Evolutionary conservation across 768 basidiomycete genomes (phyloP), one percentile per base, ranked within the genome.

Genomic region (Lepiota venenata): DNA sequence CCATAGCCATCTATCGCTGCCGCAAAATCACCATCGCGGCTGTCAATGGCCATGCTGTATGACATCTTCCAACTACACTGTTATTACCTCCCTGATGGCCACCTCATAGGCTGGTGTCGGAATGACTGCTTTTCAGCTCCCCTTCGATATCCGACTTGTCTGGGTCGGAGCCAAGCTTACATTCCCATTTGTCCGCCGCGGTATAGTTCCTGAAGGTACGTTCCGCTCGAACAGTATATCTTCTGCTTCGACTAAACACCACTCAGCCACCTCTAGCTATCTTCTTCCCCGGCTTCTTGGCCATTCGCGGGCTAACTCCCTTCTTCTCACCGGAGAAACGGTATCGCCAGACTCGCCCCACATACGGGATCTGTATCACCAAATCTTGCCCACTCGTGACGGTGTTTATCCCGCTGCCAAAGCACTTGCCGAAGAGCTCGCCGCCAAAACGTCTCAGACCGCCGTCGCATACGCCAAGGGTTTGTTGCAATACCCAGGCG

Each of bases 221-320:
- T 58, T 32, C 18, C 16, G 41, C 21, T 2, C 14, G 2, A 11
- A n/a, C 40, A 36, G n/a, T 10, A 35, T 37, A 45, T 22, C 46
- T 8, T 10, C 18, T 10, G 36, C 4, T 4, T 12, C 15, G 16
- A 14, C 20, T n/a, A 5, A 15, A 16, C 8, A 37, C 39, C 14
- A 46, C 29, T 20, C 43, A 66, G 66, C 66, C 3, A 62, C 62
- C 40, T 69, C 66, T 2, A 65, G 58, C 37, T 82, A 76, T 61
- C 73, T 83, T 47, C 74, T 83, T n/a, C 81, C 82, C 21, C 74
- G 75, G 16, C 74, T 83, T 35, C 59, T 83, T 16, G 80, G 81
- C 4, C 73, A 75, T 54, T 78, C 82, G 14, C 71, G 75, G 5
- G 79, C 83, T 9, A 71, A 67, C 45, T 73, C 78, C 18, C 71